Evolutionary conservation across 768 basidiomycete genomes (phyloP), one percentile per base, ranked within the genome.

Genomic region (Fibroporia radiculosa): DNA sequence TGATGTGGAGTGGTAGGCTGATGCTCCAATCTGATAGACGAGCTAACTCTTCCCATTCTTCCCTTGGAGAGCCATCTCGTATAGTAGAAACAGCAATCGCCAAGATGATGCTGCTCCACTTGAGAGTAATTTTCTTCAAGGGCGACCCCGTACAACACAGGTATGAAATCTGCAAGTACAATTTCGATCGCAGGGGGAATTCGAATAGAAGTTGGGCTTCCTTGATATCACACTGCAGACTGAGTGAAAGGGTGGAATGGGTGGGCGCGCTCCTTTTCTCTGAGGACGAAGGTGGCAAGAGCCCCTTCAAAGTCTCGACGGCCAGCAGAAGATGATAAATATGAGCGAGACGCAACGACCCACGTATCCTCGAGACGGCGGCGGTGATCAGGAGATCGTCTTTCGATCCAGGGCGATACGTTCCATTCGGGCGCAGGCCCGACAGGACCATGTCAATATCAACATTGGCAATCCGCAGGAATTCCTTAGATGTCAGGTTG

Each of bases 11-110:
- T 66, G 62, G 20, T 60, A 70, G 11, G 66, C 52, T 45, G n/a
- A 69, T 44, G 0, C 67, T 65, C 69, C 82, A 76, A 35, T 68
- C 66, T 44, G 75, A 73, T 2, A 93, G 55, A 6, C 73, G 72
- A 4, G 73, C 61, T 4, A 95, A 64, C 57, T 92, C 88, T 47
- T 86, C 87, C 89, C 89, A 93, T 44, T 69, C 67, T 11, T 67
- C 71, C 10, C 59, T 63, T 5, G 54, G 40, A 14, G 63, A 47
- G 6, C 60, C 54, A 44, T 70, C 66, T 55, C 68, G 68, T 28
- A 59, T 57, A 13, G 57, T 42, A 28, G 71, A 67, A 28, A 80
- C 72, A 23, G 76, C 73, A 11, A 86, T 80, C 62, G 78, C 88
- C 6, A 74, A 66, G 49, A 68, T 59, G n/a, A 67, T 54, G 45